Conservation (phyloP, 768 basidiomycete species). For the Boletellus emodensis region DNA sequence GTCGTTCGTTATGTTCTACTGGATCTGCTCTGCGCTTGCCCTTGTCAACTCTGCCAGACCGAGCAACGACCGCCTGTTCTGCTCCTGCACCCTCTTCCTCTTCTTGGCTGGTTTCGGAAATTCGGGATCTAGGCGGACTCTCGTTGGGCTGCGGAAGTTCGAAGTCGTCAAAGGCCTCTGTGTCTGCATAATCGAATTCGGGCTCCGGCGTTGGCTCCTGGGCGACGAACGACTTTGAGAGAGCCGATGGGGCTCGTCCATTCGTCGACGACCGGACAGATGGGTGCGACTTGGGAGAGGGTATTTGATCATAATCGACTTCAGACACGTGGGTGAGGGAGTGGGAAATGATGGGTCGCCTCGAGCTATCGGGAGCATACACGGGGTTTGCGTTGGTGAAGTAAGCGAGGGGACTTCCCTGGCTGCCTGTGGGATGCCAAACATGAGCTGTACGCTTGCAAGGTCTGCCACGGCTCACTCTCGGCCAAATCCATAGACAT, state of each 20-base stretch:
- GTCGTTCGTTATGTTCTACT: conserved; percentile 11
- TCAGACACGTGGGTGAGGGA: conserved; percentile 49
- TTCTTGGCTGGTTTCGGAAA: conserved; percentile 48
- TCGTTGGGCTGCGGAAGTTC: conserved; percentile 20
- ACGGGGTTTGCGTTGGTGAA: conserved; percentile 34
- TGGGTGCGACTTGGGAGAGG: conserved; percentile 47
- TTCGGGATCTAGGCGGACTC: conserved; percentile 39
- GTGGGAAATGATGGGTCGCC: conserved; percentile 40
- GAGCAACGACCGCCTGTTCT: conserved; percentile 30
- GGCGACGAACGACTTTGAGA: conserved; percentile 27
- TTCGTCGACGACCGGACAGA: conserved; percentile 32
- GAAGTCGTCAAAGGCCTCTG: conserved; percentile 26
- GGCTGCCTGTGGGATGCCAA: conserved; percentile 20
- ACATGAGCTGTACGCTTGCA: conserved; percentile 4
- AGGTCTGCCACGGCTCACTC: conserved; percentile 41
- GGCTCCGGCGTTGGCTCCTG: conserved; percentile 21
- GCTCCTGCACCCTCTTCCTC: conserved; percentile 32
- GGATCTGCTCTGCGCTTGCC: conserved; percentile 39
- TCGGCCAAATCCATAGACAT: conserved; percentile 77
- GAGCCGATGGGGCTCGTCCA: conserved; percentile 33
- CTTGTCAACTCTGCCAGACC: conserved; percentile 29
- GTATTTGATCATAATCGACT: conserved; percentile 60
- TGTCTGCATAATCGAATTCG: conserved; percentile 21
- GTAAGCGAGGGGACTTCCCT: conserved; percentile 33
- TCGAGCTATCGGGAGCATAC: conserved; percentile 35